A percentile compares a stretch with the other conserved stretches of the same genome.
Conservation (phyloP, 2,329 filamentous ascomycete species). For the Acarospora socialis region DNA sequence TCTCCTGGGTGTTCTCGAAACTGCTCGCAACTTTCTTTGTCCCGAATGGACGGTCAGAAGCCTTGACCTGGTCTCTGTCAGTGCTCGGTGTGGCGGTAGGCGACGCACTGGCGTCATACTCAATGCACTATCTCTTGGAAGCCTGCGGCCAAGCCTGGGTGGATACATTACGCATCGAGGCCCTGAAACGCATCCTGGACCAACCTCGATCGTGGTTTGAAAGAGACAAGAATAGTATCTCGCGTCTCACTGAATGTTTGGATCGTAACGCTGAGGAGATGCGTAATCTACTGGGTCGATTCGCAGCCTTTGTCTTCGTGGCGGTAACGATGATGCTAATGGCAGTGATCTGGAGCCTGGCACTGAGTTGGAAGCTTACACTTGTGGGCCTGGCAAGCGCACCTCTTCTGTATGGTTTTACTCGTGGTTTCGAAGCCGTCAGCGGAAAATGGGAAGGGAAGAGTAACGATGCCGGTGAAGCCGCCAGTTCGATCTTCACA, state of each 20-base stretch:
- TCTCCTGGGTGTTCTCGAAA: constrained; percentile 61
- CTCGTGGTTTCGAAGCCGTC: constrained; percentile 49
- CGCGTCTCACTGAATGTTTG: constrained; percentile 53
- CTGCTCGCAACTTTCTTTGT: constrained; percentile 58
- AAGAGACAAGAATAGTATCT: constrained; percentile 47
- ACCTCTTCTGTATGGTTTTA: constrained; percentile 53
- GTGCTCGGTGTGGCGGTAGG: constrained; percentile 53
- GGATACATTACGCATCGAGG: constrained; percentile 52
- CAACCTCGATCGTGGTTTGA: constrained; percentile 75
- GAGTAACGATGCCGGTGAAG: constrained; percentile 49
- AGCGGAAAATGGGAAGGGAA: constrained; percentile 58
- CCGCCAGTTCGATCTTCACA: constrained; percentile 47
- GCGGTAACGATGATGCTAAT: constrained; percentile 52
- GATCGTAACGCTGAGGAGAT: constrained; percentile 80
- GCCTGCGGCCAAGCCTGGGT: constrained; percentile 62
- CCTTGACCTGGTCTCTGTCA: constrained; percentile 52
- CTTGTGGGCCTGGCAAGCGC: constrained; percentile 57
- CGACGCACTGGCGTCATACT: constrained; percentile 52
- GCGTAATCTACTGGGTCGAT: constrained; percentile 65
- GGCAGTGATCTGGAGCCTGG: constrained; percentile 61
- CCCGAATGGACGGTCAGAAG: constrained; percentile 30
- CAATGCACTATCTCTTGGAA: constrained; percentile 59
- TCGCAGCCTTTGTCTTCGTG: constrained; percentile 55
- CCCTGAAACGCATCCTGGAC: constrained; percentile 53
- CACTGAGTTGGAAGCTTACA: constrained; percentile 65